Percentiles rank a stretch among this genome's conserved stretches.
These are phyloP conservation scores for Ophiocordyceps camponoti-saundersi DNA, from an alignment of 2,329 filamentous ascomycete species.

Conservation along the genomic window DNA sequence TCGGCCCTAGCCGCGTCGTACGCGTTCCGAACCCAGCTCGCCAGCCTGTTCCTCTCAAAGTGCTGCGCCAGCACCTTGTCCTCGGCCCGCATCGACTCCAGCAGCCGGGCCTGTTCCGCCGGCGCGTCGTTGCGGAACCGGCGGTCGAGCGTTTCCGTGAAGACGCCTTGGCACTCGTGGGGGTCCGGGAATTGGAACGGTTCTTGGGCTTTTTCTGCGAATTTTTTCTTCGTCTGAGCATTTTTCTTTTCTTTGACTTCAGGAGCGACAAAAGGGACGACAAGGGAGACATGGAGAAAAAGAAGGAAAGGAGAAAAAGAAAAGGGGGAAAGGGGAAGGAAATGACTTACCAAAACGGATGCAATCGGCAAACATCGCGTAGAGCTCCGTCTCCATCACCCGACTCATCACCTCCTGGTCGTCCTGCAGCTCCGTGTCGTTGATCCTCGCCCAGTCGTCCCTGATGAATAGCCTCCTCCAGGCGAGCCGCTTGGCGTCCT, in stretches of 20 bases:
- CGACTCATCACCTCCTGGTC: constrained; percentile 49
- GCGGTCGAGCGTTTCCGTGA: constrained; percentile 42
- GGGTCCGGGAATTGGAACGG: constrained; percentile 30
- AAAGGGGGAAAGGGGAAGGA: background rate
- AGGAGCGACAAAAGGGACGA: too few relatives aligned
- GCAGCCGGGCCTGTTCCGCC: constrained; percentile 47
- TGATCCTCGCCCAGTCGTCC: constrained; percentile 71
- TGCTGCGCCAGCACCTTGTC: constrained; percentile 47
- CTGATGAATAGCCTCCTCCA: constrained; percentile 78
- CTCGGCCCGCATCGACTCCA: constrained; percentile 57
- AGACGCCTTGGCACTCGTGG: constrained; percentile 39
- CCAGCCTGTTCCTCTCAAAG: constrained; percentile 51
- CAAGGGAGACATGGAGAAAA: too few relatives aligned
- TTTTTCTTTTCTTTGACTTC: too few relatives aligned
- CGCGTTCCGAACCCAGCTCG: constrained; percentile 41
- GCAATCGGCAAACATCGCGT: constrained; percentile 47
- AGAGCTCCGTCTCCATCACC: constrained; percentile 50
- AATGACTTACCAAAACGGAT: constrained; percentile 43
- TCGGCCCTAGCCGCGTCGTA: constrained; percentile 19
- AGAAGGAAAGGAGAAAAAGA: background rate
- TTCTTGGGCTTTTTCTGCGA: constrained; percentile 22
- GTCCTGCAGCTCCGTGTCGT: constrained; percentile 58
- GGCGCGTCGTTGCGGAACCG: constrained; percentile 43
- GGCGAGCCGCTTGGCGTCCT: constrained; percentile 44
- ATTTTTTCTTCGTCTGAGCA: background rate